Conservation (phyloP, 2,329 filamentous ascomycete species). For the Colletotrichum sidae region DNA sequence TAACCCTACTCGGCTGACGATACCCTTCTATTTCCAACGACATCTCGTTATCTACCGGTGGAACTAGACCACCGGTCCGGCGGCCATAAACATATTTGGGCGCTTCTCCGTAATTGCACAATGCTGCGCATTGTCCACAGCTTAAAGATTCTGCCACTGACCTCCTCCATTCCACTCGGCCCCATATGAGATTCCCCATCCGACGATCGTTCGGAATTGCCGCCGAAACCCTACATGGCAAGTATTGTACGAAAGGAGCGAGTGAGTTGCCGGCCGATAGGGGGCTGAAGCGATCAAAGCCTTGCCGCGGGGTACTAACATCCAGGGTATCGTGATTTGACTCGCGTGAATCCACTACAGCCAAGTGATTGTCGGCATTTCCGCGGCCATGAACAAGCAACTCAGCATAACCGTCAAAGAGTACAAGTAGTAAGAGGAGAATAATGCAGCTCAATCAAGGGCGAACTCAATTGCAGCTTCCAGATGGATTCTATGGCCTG, state of each 20-base stretch:
- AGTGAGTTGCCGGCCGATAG: background rate
- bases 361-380: conserved; percentile 15
- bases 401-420: conserved; percentile 2
- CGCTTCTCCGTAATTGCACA: background rate
- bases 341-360: background rate
- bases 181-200: background rate
- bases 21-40: conserved; percentile 11
- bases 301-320: background rate
- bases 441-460: background rate
- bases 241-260: conserved; percentile 1
- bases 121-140: background rate
- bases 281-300: background rate
- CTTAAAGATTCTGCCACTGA: background rate
- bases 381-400: conserved; percentile 7
- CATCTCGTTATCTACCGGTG: conserved; percentile 12
- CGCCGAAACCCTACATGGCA: background rate
- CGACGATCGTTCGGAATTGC: background rate
- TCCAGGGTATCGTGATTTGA: background rate
- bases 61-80: background rate
- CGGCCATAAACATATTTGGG: background rate
- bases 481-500: background rate
- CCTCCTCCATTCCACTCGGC: background rate
- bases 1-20: background rate
- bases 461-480: conserved; percentile 4
- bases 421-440: background rate